These are phyloP conservation scores for Penicillium digitatum DNA, from an alignment of 2,329 filamentous ascomycete species.

Conservation along the genomic window DNA sequence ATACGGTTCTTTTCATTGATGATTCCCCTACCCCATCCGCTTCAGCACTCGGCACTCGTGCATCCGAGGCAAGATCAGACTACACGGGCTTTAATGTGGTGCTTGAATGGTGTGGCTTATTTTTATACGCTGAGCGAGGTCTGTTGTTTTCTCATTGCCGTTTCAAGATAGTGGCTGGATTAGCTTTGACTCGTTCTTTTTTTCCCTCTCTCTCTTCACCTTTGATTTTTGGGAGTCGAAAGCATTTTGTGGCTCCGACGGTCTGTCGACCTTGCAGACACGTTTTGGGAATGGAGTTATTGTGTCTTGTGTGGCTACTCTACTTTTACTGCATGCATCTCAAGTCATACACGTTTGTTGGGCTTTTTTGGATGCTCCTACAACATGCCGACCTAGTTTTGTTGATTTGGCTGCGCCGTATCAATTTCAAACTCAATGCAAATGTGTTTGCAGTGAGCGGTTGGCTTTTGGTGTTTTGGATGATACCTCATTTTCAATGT, in stretches of 20 bases:
- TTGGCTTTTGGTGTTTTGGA: neutral
- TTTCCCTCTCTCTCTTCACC: neutral
- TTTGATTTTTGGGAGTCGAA: neutral
- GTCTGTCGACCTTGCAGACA: neutral
- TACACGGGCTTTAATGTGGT: neutral
- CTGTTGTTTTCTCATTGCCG: neutral
- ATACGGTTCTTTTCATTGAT: neutral
- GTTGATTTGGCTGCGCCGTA: neutral
- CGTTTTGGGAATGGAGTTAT: neutral
- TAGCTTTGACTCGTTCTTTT: neutral
- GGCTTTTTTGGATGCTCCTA: neutral
- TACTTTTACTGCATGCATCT: neutral
- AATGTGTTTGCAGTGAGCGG: neutral
- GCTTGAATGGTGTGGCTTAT: neutral
- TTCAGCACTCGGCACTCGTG: neutral
- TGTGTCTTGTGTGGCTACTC: neutral
- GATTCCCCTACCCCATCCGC: slow-evolving; percentile 1
- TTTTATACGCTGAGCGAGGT: neutral
- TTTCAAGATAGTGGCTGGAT: neutral
- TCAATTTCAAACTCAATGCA: neutral
- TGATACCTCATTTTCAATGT: neutral
- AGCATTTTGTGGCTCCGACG: neutral
- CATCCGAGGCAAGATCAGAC: neutral
- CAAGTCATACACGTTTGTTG: neutral
- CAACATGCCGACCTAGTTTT: neutral